Evolutionary conservation across 2,329 filamentous ascomycete genomes (phyloP).

Genomic region (Sordariomycetes sp.): DNA sequence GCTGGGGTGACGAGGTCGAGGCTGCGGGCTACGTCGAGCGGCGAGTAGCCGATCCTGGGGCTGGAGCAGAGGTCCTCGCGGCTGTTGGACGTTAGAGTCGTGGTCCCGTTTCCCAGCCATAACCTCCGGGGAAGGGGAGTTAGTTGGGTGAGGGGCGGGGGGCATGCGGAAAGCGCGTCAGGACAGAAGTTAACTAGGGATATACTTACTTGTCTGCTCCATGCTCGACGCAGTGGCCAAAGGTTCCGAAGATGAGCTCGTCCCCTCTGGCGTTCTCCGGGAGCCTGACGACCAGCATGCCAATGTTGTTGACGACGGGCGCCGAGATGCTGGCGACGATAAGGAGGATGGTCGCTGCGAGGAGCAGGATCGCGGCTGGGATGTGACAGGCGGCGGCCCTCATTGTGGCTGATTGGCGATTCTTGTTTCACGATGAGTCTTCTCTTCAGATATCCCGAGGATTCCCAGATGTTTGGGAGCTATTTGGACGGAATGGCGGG

Average conservation of each 20-base stretch:
- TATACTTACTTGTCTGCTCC: constrained; percentile 13
- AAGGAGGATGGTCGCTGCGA: constrained; percentile 43
- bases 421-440: neutral
- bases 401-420: neutral
- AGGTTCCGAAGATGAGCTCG: constrained; percentile 45
- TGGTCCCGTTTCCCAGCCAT: neutral
- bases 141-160: neutral
- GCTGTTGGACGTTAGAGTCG: constrained; percentile 6
- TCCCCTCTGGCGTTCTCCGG: constrained; percentile 20
- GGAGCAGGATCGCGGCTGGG: constrained; percentile 42
- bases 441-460: neutral
- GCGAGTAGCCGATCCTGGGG: constrained; percentile 43
- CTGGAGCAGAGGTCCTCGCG: constrained; percentile 35
- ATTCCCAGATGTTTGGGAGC: neutral
- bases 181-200: neutral
- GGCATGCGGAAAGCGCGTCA: neutral
- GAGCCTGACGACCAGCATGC: constrained; percentile 41
- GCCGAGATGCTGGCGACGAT: constrained; percentile 47
- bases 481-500: neutral
- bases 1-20: constrained; percentile 28
- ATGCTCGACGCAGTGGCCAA: constrained; percentile 41
- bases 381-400: constrained; percentile 34
- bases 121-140: neutral
- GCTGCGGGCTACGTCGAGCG: constrained; percentile 29
- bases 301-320: constrained; percentile 44